Evolutionary conservation across 768 basidiomycete genomes (phyloP), one percentile per base, ranked within the genome.

Genomic region (Rhodosporidiobolus odoratus): DNA sequence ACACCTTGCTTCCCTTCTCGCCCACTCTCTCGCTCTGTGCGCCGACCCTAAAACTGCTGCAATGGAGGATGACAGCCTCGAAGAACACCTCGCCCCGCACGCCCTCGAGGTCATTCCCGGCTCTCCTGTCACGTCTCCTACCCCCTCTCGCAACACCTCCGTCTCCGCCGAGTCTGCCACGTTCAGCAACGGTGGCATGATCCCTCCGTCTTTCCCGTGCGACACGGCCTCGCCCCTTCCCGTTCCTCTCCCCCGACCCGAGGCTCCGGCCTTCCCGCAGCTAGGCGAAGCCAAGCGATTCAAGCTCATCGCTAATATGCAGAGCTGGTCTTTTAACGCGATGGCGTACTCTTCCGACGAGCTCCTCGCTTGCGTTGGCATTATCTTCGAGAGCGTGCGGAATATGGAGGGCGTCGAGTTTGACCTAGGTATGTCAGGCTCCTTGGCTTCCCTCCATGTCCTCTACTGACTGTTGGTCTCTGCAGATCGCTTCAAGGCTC

Each of bases 241-340:
- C 16, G 27, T 12, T 43, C n/a, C 35, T 48, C 62, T 37, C 7
- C 52, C 41, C 16, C 56, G 41, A 27, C 25, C 64, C 13, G 38
- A 41, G 8, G 45, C 52, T 0, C 57, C 68, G 27, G 47, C 58
- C 23, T 70, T 75, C 43, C 73, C 74, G 19, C 56, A 40, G 40
- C 45, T 75, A 7, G 62, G 71, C 19, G 68, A 75, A 7, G 72
- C 76, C 27, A 76, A 78, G 58, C 85, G 91, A 69, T 78, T 79
- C 30, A 83, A 85, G 34, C 84, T 96, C 58, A 88, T 95, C 75
- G 78, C 81, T 30, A 82, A 83, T 0, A 83, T 96, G 21, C 86
- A 88, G 67, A 84, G 83, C 19, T 99, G 95, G 95, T 82, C 89
- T 73, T 99, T 97, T 78, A 89, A 96, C 77, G 93, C 95, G 7